These are phyloP conservation scores for Erigeron canadensis DNA, from an alignment of 129 eudicot species.

Conservation along the genomic window DNA sequence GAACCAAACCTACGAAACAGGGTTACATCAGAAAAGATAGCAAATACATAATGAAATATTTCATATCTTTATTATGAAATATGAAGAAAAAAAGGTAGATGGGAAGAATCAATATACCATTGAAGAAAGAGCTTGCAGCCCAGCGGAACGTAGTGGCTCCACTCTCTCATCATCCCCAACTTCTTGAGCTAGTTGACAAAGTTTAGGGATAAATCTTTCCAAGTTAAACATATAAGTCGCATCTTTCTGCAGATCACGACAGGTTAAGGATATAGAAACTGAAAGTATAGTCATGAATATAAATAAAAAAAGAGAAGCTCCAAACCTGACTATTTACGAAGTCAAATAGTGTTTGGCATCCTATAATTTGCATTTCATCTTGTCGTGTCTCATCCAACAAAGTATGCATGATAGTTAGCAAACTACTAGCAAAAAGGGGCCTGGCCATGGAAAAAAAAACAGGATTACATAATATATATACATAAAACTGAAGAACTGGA, in stretches of 20 bases:
- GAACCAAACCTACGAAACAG: constrained; percentile 59
- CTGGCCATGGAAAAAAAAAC: constrained; percentile 36
- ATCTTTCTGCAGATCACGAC: constrained; percentile 48
- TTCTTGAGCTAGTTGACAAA: constrained; percentile 71
- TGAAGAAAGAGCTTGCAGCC: constrained; percentile 69
- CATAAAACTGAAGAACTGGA: background rate
- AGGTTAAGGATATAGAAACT: background rate
- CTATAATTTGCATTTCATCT: constrained; percentile 67
- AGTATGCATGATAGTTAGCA: constrained; percentile 66
- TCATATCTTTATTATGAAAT: background rate
- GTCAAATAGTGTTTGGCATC: constrained; percentile 76
- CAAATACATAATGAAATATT: constrained; percentile 2
- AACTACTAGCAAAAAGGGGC: constrained; percentile 80
- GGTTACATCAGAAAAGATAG: background rate
- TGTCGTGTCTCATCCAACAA: constrained; percentile 69
- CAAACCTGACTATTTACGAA: constrained; percentile 62
- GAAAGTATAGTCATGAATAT: background rate
- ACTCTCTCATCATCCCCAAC: constrained; percentile 57
- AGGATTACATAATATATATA: background rate
- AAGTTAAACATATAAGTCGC: constrained; percentile 68
- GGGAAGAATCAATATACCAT: constrained; percentile 36
- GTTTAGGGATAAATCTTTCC: constrained; percentile 69
- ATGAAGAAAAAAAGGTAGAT: background rate
- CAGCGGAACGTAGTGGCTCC: constrained; percentile 55
- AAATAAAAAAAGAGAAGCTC: background rate